A percentile compares a stretch with the other conserved stretches of the same genome.
These are phyloP conservation scores for Rhizophagus clarus DNA, from an alignment of 192 early-diverging fungal genomes.

Conservation along the genomic window DNA sequence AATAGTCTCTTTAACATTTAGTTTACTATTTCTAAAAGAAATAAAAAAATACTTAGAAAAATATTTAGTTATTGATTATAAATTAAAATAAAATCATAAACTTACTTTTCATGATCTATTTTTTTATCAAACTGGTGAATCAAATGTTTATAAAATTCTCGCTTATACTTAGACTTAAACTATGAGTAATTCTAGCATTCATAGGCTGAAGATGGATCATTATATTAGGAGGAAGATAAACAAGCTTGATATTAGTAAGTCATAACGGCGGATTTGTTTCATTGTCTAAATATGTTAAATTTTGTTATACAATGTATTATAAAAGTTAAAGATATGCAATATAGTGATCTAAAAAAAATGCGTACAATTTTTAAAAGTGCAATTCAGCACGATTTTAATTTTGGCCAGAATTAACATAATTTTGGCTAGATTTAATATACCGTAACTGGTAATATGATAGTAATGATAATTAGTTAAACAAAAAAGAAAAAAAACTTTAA, in stretches of 20 bases:
- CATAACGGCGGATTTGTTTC: no score
- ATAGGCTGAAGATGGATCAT: not conserved
- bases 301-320: no score
- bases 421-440: no score
- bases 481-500: no score
- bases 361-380: no score
- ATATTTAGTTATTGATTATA: not conserved
- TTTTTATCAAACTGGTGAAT: not conserved
- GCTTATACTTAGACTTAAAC: not conserved
- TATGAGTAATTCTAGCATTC: not conserved
- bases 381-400: no score
- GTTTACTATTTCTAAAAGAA: not conserved
- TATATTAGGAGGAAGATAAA: slow-evolving; percentile 21
- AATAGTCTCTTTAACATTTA: slow-evolving; percentile 13
- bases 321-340: no score
- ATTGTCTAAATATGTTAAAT: no score
- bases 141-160: not conserved
- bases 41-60: not conserved
- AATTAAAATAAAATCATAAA: not conserved
- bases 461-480: no score
- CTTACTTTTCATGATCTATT: not conserved
- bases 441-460: no score
- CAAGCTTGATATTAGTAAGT: slow-evolving; percentile 7
- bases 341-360: no score
- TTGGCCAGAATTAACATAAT: no score